Conservation (phyloP, 1,284 basidiomycete genomes). For the Xerocomus tenax region DNA sequence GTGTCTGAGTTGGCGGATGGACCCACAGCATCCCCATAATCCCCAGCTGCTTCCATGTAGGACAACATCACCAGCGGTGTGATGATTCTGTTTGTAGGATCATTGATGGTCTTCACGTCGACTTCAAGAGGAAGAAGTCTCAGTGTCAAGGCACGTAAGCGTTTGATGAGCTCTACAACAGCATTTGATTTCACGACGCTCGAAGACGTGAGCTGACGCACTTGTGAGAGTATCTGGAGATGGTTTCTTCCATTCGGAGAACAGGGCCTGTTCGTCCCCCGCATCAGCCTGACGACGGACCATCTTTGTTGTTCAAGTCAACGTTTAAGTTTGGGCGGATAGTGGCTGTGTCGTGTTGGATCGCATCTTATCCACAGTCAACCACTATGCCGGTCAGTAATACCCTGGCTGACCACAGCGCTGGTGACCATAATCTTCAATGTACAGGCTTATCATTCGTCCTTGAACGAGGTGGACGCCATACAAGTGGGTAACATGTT, state of each 20-base stretch:
- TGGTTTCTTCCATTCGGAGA: slow-evolving; percentile 44
- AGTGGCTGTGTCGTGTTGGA: slow-evolving; percentile 10
- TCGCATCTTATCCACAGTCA: background rate
- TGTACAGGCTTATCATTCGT: slow-evolving; percentile 87
- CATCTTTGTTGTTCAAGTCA: slow-evolving; percentile 27
- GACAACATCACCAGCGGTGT: slow-evolving; percentile 62
- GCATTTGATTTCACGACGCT: background rate
- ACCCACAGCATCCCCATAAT: slow-evolving; percentile 73
- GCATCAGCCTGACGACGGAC: slow-evolving; percentile 25
- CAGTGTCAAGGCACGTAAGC: slow-evolving; percentile 70
- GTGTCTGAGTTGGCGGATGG: background rate
- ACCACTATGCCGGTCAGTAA: slow-evolving; percentile 26
- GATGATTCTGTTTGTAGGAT: slow-evolving; percentile 63
- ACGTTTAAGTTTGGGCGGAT: background rate
- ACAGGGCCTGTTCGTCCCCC: slow-evolving; percentile 40
- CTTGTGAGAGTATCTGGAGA: slow-evolving; percentile 67
- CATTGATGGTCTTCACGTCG: slow-evolving; percentile 47
- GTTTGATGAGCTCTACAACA: slow-evolving; percentile 62
- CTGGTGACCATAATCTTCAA: slow-evolving; percentile 2
- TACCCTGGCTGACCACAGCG: background rate
- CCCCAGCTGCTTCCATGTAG: slow-evolving; percentile 60
- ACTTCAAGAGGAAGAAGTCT: slow-evolving; percentile 78
- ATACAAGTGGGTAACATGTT: slow-evolving; percentile 86
- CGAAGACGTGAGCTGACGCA: slow-evolving; percentile 30
- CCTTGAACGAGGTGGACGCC: slow-evolving; percentile 83